Conservation (phyloP, 805 yeast genomes). For the Candida germanica region DNA sequence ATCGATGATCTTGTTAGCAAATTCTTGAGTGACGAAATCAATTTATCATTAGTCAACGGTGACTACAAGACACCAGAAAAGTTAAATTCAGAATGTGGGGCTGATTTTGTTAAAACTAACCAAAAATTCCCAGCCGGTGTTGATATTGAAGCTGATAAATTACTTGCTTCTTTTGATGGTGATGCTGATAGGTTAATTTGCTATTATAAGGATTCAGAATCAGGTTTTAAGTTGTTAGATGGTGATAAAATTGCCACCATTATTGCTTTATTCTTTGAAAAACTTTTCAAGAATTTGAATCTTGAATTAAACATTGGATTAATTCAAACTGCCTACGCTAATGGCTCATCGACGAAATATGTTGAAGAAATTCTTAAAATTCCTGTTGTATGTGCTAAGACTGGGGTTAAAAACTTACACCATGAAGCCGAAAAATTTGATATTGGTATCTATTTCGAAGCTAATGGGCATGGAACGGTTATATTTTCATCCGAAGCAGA, state of each 20-base stretch:
- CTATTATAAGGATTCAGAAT: conserved; percentile 47
- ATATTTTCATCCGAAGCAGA: conserved; percentile 61
- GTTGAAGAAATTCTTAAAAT: conserved; percentile 57
- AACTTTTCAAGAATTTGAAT: conserved; percentile 46
- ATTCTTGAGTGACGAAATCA: conserved; percentile 39
- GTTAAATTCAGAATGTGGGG: conserved; percentile 84
- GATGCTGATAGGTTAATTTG: conserved; percentile 95
- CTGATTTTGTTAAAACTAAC: conserved; percentile 90
- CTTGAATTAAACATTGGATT: conserved; percentile 63
- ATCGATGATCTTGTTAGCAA: conserved; percentile 45
- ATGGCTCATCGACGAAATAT: conserved; percentile 83
- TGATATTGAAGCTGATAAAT: conserved; percentile 23
- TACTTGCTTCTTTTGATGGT: conserved; percentile 90
- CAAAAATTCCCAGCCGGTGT: conserved; percentile 73
- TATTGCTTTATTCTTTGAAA: conserved; percentile 64
- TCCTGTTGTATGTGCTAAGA: conserved; percentile 86
- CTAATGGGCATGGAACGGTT: conserved; percentile 99
- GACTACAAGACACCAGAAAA: conserved; percentile 49
- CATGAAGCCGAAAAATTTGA: conserved; percentile 86
- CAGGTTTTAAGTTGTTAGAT: conserved; percentile 61
- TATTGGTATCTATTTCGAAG: conserved; percentile 94
- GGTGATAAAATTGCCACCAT: conserved; percentile 93
- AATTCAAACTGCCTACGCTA: conserved; percentile 97
- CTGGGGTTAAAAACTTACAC: conserved; percentile 96
- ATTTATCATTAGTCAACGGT: conserved; percentile 49